Evolutionary conservation across 2,329 filamentous ascomycete species (phyloP), one percentile per base, ranked within the genome.

Genomic region (Ophioceras dolichostomum): DNA sequence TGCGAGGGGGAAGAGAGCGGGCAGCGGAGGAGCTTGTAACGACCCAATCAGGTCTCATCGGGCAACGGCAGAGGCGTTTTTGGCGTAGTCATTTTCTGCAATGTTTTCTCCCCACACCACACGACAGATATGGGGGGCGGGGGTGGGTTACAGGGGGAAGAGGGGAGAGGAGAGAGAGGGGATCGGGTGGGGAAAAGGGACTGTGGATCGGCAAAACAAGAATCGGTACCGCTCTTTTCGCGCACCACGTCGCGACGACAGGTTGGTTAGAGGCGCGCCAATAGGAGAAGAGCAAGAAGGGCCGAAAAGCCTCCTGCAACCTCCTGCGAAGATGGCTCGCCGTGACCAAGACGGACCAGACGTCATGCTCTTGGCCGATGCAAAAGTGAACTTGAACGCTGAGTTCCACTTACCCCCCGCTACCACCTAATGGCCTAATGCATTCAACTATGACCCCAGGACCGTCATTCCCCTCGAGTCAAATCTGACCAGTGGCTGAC

Each of bases 281-380:
- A 31, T 31, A 17, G 29, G 29, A 31, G 29, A 31, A 31, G 19
- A 31, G 29, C 29, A 17, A 31, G 29, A 31, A 31, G 29, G 29
- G 29, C 29, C 29, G 29, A 31, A 31, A 31, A n/a, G n/a, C n/a
- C n/a, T n/a, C n/a, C n/a, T n/a, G n/a, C n/a, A n/a, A n/a, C n/a
- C n/a, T n/a, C n/a, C n/a, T n/a, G n/a, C n/a, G n/a, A n/a, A n/a
- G n/a, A n/a, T n/a, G n/a, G n/a, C n/a, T n/a, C n/a, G n/a, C 29
- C 29, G 14, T 3, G 27, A 6, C 3, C 5, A 29, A n/a, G 27
- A 29, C 16, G 27, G 27, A 14, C 13, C 16, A 29, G n/a, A 29
- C 5, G 27, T 27, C n/a, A 27, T 27, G 5, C n/a, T n/a, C 4
- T 6, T 28, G 26, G 12, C 5, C 12, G n/a, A n/a, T 29, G 6